These are phyloP conservation scores for Athelia sp. DNA, from an alignment of 1,284 basidiomycete species.

Conservation along the genomic window DNA sequence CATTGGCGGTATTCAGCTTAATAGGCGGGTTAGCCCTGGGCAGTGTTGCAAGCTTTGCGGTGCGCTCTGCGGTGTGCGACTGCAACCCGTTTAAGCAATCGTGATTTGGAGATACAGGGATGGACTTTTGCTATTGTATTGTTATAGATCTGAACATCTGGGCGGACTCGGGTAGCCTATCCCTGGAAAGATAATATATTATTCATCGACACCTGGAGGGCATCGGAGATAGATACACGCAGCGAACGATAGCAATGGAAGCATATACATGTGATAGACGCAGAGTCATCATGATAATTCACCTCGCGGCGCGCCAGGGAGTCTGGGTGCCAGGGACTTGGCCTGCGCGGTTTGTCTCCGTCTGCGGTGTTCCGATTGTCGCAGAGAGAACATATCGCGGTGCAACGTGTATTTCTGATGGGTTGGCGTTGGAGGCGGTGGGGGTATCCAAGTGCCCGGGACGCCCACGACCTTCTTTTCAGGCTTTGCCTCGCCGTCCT, in stretches of 20 bases:
- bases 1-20: conserved; percentile 73
- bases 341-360: conserved; percentile 49
- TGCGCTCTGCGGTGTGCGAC: conserved; percentile 58
- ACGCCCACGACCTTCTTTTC: conserved; percentile 10
- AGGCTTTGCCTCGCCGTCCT: conserved; percentile 8
- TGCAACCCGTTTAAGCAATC: conserved; percentile 62
- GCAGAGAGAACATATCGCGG: conserved; percentile 58
- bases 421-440: conserved; percentile 24
- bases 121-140: background rate
- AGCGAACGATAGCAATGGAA: too few relatives aligned
- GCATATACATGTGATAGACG: background rate
- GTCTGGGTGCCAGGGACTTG: conserved; percentile 50
- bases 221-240: too few relatives aligned
- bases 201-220: too few relatives aligned
- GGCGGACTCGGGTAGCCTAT: too few relatives aligned
- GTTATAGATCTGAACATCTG: background rate
- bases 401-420: conserved; percentile 58
- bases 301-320: conserved; percentile 44
- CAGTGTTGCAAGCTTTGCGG: conserved; percentile 74
- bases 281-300: background rate
- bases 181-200: too few relatives aligned
- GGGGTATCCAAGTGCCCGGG: conserved; percentile 17
- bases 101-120: background rate
- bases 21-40: conserved; percentile 74
- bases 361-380: conserved; percentile 51